Percentiles rank a stretch among this genome's conserved stretches.
Evolutionary conservation across 352 stramenopile genomes (phyloP).

Genomic region (Phytophthora hibernalis): DNA sequence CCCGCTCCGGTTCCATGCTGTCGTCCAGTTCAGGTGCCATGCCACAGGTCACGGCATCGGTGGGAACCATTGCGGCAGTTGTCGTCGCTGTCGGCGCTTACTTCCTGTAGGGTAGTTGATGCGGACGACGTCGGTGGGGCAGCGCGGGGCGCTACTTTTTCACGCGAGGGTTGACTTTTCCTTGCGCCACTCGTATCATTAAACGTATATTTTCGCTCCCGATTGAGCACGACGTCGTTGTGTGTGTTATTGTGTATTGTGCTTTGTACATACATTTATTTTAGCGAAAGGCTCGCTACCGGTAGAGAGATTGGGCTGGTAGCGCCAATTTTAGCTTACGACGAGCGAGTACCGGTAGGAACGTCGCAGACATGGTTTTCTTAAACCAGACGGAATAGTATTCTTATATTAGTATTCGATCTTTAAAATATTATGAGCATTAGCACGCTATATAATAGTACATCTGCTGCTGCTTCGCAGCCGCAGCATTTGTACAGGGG

Average conservation of each 20-base stretch:
- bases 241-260: background rate
- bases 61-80: slow-evolving; percentile 19
- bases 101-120: slow-evolving; percentile 27
- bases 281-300: too few relatives aligned
- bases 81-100: slow-evolving; percentile 32
- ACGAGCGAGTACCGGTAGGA: too few relatives aligned
- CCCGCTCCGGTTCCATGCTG: slow-evolving; percentile 27
- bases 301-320: too few relatives aligned
- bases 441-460: too few relatives aligned
- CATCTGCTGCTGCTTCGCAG: too few relatives aligned
- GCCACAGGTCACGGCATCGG: slow-evolving; percentile 13
- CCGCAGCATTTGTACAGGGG: too few relatives aligned
- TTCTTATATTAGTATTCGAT: too few relatives aligned
- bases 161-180: background rate
- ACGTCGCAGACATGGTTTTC: too few relatives aligned
- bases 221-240: background rate
- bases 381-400: too few relatives aligned
- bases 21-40: slow-evolving; percentile 33
- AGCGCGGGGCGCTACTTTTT: background rate
- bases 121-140: background rate
- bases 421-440: too few relatives aligned
- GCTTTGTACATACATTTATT: background rate
- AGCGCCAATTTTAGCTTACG: too few relatives aligned
- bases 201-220: slow-evolving; percentile 26
- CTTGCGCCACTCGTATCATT: slow-evolving; percentile 23